phyloP scores from a whole-genome alignment of 2,329 filamentous ascomycete species.

The Ceratocystis cubensis region DNA sequence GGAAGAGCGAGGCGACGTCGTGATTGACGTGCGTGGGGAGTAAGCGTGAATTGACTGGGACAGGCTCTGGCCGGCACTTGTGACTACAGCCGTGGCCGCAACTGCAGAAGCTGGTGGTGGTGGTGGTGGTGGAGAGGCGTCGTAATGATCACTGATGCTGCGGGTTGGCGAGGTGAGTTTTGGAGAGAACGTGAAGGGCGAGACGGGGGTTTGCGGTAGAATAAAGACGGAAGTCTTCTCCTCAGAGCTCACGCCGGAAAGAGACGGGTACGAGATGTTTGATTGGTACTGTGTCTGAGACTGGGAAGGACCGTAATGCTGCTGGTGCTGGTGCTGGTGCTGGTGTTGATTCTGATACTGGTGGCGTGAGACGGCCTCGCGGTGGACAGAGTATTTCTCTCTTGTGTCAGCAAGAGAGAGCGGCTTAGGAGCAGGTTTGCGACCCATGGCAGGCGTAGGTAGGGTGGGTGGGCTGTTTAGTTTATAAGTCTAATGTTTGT shows the following conservation, averaged over 20 bases:
- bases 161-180: constrained; percentile 19
- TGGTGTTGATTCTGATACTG: background rate
- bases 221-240: constrained; percentile 30
- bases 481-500: background rate
- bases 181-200: constrained; percentile 36
- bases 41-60: background rate
- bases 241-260: constrained; percentile 22
- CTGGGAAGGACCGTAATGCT: background rate
- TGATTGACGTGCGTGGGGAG: background rate
- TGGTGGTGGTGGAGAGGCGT: background rate
- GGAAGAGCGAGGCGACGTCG: background rate
- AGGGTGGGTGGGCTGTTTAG: background rate
- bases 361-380: constrained; percentile 6
- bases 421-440: constrained; percentile 47
- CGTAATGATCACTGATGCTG: background rate
- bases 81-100: background rate
- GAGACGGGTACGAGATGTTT: background rate
- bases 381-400: constrained; percentile 9
- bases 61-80: background rate
- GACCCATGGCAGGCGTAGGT: constrained; percentile 36
- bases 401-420: constrained; percentile 37
- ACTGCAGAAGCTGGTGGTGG: background rate
- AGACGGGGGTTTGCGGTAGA: constrained; percentile 34
- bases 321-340: background rate
- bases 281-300: background rate